Evolutionary conservation across 768 basidiomycete genomes (phyloP).

Genomic region (Infundibulicybe gibba): DNA sequence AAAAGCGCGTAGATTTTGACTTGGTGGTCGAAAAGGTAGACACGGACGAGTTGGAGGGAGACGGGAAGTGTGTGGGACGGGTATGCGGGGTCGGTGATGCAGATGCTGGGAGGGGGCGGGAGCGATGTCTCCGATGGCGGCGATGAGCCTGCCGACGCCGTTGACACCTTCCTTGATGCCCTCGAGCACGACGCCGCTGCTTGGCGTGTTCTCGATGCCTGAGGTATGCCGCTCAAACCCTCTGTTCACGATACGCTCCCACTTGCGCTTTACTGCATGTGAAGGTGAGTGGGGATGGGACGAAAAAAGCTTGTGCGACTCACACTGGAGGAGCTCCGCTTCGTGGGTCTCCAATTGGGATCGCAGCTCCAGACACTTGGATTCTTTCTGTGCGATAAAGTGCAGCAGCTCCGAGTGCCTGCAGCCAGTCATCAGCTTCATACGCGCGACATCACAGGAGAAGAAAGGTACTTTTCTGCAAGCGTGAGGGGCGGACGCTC

Average conservation of each 20-base stretch:
- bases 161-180: conserved; percentile 67
- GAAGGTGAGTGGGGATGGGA: background rate
- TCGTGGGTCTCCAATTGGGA: conserved; percentile 72
- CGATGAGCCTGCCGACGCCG: conserved; percentile 52
- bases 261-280: conserved; percentile 68
- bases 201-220: conserved; percentile 14
- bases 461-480: conserved; percentile 60
- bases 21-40: conserved; percentile 4
- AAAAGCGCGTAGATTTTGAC: conserved; percentile 32
- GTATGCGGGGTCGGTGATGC: conserved; percentile 10
- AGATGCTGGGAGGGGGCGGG: conserved; percentile 15
- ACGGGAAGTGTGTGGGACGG: conserved; percentile 14
- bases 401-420: conserved; percentile 82
- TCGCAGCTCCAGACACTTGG: conserved; percentile 77
- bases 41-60: conserved; percentile 7
- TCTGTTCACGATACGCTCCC: conserved; percentile 75
- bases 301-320: conserved; percentile 12
- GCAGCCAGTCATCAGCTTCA: conserved; percentile 1
- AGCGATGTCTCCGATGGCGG: conserved; percentile 35
- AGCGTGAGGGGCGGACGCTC: conserved; percentile 53
- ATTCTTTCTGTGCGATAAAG: conserved; percentile 85
- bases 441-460: conserved; percentile 1
- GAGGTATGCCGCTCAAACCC: conserved; percentile 39
- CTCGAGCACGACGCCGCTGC: conserved; percentile 41
- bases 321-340: conserved; percentile 63